A percentile compares a stretch with the other conserved stretches of the same genome.
These are phyloP conservation scores for Thraustochytrium striatum DNA, from an alignment of 352 stramenopile genomes.

Conservation along the genomic window DNA sequence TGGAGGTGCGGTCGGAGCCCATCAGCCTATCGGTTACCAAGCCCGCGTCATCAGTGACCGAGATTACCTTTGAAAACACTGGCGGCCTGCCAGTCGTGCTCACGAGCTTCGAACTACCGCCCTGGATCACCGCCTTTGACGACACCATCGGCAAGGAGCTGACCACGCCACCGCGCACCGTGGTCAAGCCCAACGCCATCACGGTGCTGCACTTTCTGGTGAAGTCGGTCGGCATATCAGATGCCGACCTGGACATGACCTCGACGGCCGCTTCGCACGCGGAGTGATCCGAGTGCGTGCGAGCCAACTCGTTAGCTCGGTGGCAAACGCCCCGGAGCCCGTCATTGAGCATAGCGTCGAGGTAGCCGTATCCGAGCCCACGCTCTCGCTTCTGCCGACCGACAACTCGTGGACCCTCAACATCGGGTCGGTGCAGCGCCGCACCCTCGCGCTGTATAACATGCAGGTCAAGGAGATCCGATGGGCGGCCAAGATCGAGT, in stretches of 20 bases:
- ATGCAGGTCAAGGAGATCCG: conserved; percentile 37
- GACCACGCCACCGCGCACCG: background rate
- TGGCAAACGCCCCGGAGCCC: background rate
- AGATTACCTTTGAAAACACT: background rate
- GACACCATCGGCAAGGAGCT: background rate
- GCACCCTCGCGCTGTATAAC: conserved; percentile 30
- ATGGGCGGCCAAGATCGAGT: conserved; percentile 17
- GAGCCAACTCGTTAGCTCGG: background rate
- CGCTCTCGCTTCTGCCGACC: conserved; percentile 19
- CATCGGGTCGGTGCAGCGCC: conserved; percentile 22
- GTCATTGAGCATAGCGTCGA: background rate
- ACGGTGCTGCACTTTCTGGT: background rate
- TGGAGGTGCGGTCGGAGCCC: background rate
- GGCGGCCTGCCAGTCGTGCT: background rate
- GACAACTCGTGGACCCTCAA: conserved; percentile 35
- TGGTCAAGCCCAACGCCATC: background rate
- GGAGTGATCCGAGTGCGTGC: background rate
- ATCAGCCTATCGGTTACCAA: conserved; percentile 1
- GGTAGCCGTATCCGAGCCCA: conserved; percentile 10
- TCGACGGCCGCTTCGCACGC: background rate
- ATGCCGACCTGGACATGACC: background rate
- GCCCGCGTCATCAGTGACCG: conserved; percentile 23
- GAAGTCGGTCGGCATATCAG: background rate
- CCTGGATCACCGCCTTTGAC: conserved; percentile 19
- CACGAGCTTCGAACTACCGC: background rate